These are phyloP conservation scores for Yarrowia sp. DNA, from an alignment of 805 yeast species.

Conservation along the genomic window DNA sequence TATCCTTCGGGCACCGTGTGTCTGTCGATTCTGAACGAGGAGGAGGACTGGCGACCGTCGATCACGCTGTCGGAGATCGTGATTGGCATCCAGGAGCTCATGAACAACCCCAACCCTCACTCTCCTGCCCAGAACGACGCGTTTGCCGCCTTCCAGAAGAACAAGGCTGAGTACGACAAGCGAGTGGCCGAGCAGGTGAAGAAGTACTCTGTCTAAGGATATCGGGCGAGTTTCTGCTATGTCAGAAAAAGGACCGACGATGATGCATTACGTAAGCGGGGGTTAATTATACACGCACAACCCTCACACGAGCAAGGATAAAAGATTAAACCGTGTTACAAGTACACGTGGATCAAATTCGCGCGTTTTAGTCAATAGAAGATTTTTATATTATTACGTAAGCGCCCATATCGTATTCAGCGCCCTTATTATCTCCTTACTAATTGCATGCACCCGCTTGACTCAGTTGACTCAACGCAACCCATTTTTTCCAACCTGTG, in stretches of 20 bases:
- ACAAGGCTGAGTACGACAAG: slow-evolving; percentile 71
- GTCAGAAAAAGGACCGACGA: background rate
- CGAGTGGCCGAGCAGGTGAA: slow-evolving; percentile 83
- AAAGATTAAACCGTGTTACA: background rate
- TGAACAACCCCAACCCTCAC: slow-evolving; percentile 88
- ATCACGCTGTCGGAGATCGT: slow-evolving; percentile 88
- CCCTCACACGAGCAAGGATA: background rate
- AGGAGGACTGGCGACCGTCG: slow-evolving; percentile 98
- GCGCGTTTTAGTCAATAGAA: slow-evolving; percentile 12
- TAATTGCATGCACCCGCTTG: background rate
- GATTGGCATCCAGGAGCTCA: slow-evolving; percentile 88
- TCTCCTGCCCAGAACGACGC: slow-evolving; percentile 99
- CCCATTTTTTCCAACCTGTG: background rate
- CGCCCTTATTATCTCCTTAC: too few relatives aligned
- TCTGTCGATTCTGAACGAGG: slow-evolving; percentile 89
- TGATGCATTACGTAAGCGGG: background rate
- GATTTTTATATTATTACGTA: background rate
- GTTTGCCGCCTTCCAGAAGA: slow-evolving; percentile 66
- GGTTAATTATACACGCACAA: too few relatives aligned
- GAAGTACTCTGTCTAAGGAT: slow-evolving; percentile 58
- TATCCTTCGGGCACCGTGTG: slow-evolving; percentile 98
- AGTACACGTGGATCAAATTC: background rate
- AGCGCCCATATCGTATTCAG: too few relatives aligned
- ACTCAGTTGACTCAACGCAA: slow-evolving; percentile 37
- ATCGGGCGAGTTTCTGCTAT: too few relatives aligned